These are phyloP conservation scores for Neurospora sp. DNA, from an alignment of 495 filamentous ascomycete genomes.

Conservation along the genomic window DNA sequence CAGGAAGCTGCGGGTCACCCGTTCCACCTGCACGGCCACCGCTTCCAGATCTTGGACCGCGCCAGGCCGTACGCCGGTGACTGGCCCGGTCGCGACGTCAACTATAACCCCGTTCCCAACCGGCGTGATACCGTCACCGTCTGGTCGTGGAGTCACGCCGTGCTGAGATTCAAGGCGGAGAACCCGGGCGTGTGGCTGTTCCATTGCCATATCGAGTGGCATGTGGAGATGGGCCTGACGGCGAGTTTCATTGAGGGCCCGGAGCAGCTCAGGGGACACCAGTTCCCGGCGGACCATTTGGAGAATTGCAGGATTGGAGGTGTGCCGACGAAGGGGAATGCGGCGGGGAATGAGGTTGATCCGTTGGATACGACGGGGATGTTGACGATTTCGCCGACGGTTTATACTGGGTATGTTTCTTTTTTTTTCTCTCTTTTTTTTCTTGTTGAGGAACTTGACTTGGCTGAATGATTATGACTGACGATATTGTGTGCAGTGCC, in stretches of 20 bases:
- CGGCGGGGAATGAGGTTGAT: conserved; percentile 59
- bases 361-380: conserved; percentile 50
- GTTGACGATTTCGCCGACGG: conserved; percentile 28
- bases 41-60: conserved; percentile 62
- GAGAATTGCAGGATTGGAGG: conserved; percentile 43
- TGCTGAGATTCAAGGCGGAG: conserved; percentile 47
- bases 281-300: conserved; percentile 55
- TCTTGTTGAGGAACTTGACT: not conserved
- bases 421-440: not conserved
- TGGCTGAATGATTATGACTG: not conserved
- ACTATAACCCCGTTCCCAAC: conserved; percentile 31
- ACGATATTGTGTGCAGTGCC: not conserved
- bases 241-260: conserved; percentile 66
- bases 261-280: conserved; percentile 41
- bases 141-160: conserved; percentile 42
- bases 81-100: conserved; percentile 30
- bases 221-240: conserved; percentile 61
- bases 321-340: conserved; percentile 55
- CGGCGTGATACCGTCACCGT: conserved; percentile 48
- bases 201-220: conserved; percentile 80
- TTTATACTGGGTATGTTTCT: conserved; percentile 30
- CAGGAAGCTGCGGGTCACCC: conserved; percentile 49
- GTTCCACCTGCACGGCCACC: conserved; percentile 60
- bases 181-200: conserved; percentile 77
- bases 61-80: conserved; percentile 28